These are phyloP conservation scores for Microdochium bolleyi DNA, from an alignment of 2,329 filamentous ascomycete genomes.

Conservation along the genomic window DNA sequence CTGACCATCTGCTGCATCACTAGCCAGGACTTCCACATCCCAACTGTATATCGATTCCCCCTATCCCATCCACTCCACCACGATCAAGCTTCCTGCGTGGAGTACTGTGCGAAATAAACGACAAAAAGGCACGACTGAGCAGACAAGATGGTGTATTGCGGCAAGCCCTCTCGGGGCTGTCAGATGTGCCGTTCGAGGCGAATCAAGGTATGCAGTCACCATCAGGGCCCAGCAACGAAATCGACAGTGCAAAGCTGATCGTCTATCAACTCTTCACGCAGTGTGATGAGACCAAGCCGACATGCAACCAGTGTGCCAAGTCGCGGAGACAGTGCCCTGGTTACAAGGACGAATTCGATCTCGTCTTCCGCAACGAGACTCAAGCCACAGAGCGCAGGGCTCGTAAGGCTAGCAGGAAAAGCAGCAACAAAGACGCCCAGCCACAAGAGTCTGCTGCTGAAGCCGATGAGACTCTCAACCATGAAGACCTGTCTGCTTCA, in stretches of 20 bases:
- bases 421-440: slow-evolving; percentile 4
- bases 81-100: not conserved
- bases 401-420: slow-evolving; percentile 45
- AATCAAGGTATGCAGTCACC: slow-evolving; percentile 54
- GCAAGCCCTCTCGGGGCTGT: slow-evolving; percentile 60
- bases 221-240: not conserved
- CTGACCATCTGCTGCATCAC: no score
- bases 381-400: slow-evolving; percentile 58
- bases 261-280: slow-evolving; percentile 17
- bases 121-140: not conserved
- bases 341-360: slow-evolving; percentile 64
- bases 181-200: slow-evolving; percentile 67
- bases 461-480: slow-evolving; percentile 3
- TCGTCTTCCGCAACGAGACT: slow-evolving; percentile 67
- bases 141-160: slow-evolving; percentile 53
- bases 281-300: slow-evolving; percentile 62
- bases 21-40: no score
- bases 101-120: not conserved
- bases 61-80: no score
- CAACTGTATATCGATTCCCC: no score
- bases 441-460: slow-evolving; percentile 4
- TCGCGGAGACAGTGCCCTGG: slow-evolving; percentile 57
- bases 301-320: slow-evolving; percentile 57
- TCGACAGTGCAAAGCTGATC: slow-evolving; percentile 8
- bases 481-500: not conserved